Base-by-base conservation (phyloP, 2,329 filamentous ascomycete genomes). In the Ustilaginoidea virens region DNA sequence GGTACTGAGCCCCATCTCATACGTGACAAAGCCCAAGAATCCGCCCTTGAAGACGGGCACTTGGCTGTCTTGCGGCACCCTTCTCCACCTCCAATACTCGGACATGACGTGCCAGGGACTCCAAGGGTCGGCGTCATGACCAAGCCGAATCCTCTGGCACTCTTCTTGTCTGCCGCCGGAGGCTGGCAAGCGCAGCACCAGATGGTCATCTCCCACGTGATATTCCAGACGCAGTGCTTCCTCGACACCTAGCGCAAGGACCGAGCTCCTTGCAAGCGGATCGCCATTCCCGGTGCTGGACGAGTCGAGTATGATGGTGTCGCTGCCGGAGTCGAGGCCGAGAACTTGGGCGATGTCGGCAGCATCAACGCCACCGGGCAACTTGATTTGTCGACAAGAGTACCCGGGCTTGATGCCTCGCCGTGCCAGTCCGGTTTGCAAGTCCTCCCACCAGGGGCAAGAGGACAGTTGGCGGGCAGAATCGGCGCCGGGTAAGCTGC, bases 11-110 rank as follows among this genome's bases (percentile, higher is more conserved):
- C 82, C 81, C 46, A 85, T 71, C 49, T 93, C 85, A 35, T 93
- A 92, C 0, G 80, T 83, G 28, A 83, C 66, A 43, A 78, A 92
- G 0, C 85, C 85, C 54, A 92, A 71, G 34, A 92, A 74, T 0
- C 85, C 85, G 29, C 82, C 85, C 52, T 80, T 72, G 46, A 92
- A 93, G 0, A 80, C 68, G 1, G 43, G 39, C 4, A 42, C 38
- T 4, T 42, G 32, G 7, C 27, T 33, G 6, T 40, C 20, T 7
- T 31, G 27, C 0, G 37, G 19, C 7, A 49, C 34, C 23, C 28
- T 46, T 20, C 54, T 37, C 5, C 35, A 37, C 23, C 49, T 41
- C 41, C 53, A 49, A 26, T 65, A 65, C 5, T 57, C 54, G 0
- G 64, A 58, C 8, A 70, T 43, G 22, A 69, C 41, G 19, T 63